Base-by-base conservation (phyloP, 495 filamentous ascomycete genomes). In the Penicilliopsis zonata region DNA sequence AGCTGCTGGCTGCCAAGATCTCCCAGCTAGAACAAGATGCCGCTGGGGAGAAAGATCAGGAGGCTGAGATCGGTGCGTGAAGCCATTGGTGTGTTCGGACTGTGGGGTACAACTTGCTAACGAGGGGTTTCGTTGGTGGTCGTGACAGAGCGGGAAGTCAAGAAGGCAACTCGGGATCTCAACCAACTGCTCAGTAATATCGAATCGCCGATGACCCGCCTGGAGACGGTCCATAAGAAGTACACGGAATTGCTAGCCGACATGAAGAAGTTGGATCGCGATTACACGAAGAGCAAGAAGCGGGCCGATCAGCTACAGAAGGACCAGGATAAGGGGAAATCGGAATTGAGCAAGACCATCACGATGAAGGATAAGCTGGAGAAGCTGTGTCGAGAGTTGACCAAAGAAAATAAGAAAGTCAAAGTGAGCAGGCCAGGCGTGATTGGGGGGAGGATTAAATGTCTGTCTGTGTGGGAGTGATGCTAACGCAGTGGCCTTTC, bases 271-370 rank as follows among this genome's bases (percentile, higher is more conserved):
- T 69, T 92, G 36, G 88, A 96, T 51, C 80, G 87, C 18, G 90
- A 96, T 34, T 83, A 93, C 46, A 67, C 80, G 24, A 96, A 94
- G 60, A 86, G 86, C 47, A 94, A 94, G 62, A 98, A 95, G 58
- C 78, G 86, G 6, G 84, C 80, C 10, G 90, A 98, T 56, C 81
- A 86, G 45, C 53, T 96, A 35, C 90, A 98, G 58, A 96, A 96
- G 53, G 90, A 98, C 41, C 92, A 92, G 52, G 90, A 98, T 55
- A 77, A 82, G 39, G 74, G 76, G 13, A 76, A 82, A 40, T 79
- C 78, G 22, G 90, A 98, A 53, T 67, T 93, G 32, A 87, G 70
- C 55, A 92, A 90, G 54, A 86, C 82, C 13, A 73, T 80, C 6
- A 76, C 75, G 8, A 75, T 94, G 48, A 93, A 87, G 52, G 83